Percentiles rank a stretch among this genome's conserved stretches.
Evolutionary conservation across 1,284 basidiomycete genomes (phyloP).

Genomic region (Fomitiporia mediterranea): DNA sequence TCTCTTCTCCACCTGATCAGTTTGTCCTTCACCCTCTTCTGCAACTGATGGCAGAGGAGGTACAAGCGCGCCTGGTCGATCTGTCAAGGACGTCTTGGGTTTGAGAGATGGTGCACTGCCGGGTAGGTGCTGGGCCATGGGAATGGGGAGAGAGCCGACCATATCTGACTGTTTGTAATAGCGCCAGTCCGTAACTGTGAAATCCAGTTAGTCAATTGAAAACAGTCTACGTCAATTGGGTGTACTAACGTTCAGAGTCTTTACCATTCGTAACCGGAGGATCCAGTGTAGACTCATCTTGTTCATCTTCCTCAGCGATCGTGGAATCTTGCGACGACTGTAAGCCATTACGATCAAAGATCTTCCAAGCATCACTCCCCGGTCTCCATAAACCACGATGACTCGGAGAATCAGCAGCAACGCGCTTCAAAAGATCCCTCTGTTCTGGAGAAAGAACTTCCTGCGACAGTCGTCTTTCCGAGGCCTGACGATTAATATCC

Average conservation of each 20-base stretch:
- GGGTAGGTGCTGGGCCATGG: constrained; percentile 40
- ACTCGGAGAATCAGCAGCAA: constrained; percentile 64
- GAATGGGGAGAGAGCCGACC: constrained; percentile 55
- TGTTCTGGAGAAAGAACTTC: constrained; percentile 25
- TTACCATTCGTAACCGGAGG: background rate
- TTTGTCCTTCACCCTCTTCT: constrained; percentile 10
- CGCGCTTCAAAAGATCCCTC: constrained; percentile 51
- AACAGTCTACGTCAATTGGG: no score
- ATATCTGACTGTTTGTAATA: constrained; percentile 24
- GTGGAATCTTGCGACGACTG: constrained; percentile 30
- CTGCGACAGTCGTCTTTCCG: background rate
- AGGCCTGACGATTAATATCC: background rate
- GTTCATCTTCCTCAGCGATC: constrained; percentile 46
- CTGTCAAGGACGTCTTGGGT: constrained; percentile 42
- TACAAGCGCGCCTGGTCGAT: constrained; percentile 31
- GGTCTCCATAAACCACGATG: constrained; percentile 66
- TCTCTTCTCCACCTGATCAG: constrained; percentile 22
- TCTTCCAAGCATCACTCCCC: constrained; percentile 58
- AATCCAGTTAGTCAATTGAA: no score
- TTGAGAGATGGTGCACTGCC: constrained; percentile 48
- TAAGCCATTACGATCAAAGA: constrained; percentile 47
- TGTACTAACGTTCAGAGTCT: constrained; percentile 4
- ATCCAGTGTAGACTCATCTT: constrained; percentile 26
- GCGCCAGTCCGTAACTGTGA: constrained; percentile 10
- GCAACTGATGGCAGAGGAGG: constrained; percentile 25